These are phyloP conservation scores for Colletotrichum paranaense DNA, from an alignment of 2,329 filamentous ascomycete species.

Conservation along the genomic window DNA sequence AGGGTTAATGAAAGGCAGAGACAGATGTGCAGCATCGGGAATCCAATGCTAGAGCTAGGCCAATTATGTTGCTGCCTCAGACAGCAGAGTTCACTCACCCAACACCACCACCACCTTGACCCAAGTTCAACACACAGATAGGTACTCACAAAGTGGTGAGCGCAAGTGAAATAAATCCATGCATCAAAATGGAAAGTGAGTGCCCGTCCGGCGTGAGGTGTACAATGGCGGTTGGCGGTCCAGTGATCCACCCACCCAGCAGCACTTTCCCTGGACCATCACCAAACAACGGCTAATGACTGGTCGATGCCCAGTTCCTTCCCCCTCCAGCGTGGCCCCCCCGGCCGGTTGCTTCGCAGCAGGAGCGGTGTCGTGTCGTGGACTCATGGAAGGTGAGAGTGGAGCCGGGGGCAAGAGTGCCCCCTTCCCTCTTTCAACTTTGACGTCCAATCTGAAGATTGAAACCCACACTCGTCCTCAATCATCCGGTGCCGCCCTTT, in stretches of 20 bases:
- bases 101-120: background rate
- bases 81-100: background rate
- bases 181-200: background rate
- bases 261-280: background rate
- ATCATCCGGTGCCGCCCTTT: background rate
- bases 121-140: background rate
- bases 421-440: slow-evolving; percentile 1
- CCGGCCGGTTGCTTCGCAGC: background rate
- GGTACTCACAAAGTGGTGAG: background rate
- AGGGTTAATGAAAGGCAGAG: background rate
- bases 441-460: slow-evolving; percentile 24
- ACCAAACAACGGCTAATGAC: background rate
- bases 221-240: too few species aligned
- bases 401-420: background rate
- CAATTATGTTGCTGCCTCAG: background rate
- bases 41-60: background rate
- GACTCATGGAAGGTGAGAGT: background rate
- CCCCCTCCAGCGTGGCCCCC: background rate
- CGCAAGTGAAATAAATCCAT: background rate
- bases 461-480: slow-evolving; percentile 2
- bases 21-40: background rate
- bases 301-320: background rate
- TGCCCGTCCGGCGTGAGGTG: background rate
- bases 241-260: background rate
- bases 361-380: slow-evolving; percentile 22